Evolutionary conservation across 192 early-diverging fungal genomes (phyloP), one percentile per base, ranked within the genome.

Genomic region (Coemansia asiatica): DNA sequence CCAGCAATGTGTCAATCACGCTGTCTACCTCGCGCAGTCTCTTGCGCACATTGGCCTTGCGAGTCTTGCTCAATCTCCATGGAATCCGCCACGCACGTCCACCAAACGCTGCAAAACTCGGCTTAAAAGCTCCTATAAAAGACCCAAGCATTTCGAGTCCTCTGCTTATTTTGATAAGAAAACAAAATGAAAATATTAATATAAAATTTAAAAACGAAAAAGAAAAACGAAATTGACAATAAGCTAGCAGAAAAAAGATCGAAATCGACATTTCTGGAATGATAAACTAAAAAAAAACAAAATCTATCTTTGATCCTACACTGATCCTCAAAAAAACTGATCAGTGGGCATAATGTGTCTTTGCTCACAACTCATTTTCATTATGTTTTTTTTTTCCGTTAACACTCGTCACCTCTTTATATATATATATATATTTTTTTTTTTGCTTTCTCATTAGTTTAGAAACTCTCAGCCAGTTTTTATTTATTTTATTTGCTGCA

Each of bases 1-100:
- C 81, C 1, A 79, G 62, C 28, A 94, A 82, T 8, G 87, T 85
- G 26, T 84, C 85, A 58, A 94, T 85, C 16, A 94, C 92, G 38
- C 85, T 71, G 75, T 94, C 92, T 0, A 90, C 92, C 6, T 87
- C 88, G 65, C 84, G 90, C 61, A 94, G 83, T 22, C 92, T 87
- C 86, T 94, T 92, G 67, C 92, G 88, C 28, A 92, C 89, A 71
- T 94, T 94, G 58, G 89, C 91, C 63, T 94, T 94, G 60, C 91
- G 87, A 15, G 92, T 94, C 56, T 79, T 71, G 82, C 84, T 87
- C 82, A 94, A 72, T 61, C 86, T 67, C 84, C 75, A 84, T 26
- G 87, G 76, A 78, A 90, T 66, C 72, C 85, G 73, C 90, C 79
- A 82, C 1, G 74, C 71, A 13, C 57, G 63, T 5, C 79, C 79